A percentile compares a stretch with the other conserved stretches of the same genome.
Conservation (phyloP, 2,329 filamentous ascomycete species). For the Pyrenochaeta sp. region DNA sequence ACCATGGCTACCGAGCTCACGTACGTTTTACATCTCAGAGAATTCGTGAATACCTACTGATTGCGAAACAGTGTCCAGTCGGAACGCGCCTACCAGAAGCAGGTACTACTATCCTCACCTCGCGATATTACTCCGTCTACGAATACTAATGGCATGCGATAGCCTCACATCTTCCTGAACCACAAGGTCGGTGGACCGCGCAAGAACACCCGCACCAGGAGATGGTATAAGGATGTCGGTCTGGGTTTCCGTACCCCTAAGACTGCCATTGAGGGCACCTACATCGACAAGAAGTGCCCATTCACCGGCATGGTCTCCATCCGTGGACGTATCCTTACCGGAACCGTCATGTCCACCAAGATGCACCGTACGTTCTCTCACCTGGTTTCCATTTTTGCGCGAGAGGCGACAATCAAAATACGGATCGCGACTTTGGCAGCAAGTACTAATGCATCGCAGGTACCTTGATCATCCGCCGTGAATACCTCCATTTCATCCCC, state of each 20-base stretch:
- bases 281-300: slow-evolving; percentile 99
- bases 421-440: slow-evolving; percentile 15
- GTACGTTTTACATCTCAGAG: slow-evolving; percentile 33
- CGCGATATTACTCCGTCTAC: slow-evolving; percentile 17
- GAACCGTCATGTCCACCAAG: slow-evolving; percentile 99
- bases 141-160: slow-evolving; percentile 53
- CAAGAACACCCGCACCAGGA: slow-evolving; percentile 62
- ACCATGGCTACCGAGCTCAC: slow-evolving; percentile 56
- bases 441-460: slow-evolving; percentile 32
- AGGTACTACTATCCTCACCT: slow-evolving; percentile 40
- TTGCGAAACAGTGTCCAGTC: slow-evolving; percentile 88
- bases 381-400: not conserved
- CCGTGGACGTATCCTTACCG: slow-evolving; percentile 99
- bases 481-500: slow-evolving; percentile 99
- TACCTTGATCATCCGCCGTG: slow-evolving; percentile 97
- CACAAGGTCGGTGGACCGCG: slow-evolving; percentile 79
- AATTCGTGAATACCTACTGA: slow-evolving; percentile 30
- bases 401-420: slow-evolving; percentile 1
- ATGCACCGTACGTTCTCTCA: slow-evolving; percentile 79
- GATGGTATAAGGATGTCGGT: slow-evolving; percentile 99
- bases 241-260: slow-evolving; percentile 99
- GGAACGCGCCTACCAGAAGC: slow-evolving; percentile 99
- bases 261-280: slow-evolving; percentile 97
- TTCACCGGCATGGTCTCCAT: slow-evolving; percentile 99
- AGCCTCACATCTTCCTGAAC: slow-evolving; percentile 99